These are phyloP conservation scores for Phoma herbarum DNA, from an alignment of 2,329 filamentous ascomycete species.

Conservation along the genomic window DNA sequence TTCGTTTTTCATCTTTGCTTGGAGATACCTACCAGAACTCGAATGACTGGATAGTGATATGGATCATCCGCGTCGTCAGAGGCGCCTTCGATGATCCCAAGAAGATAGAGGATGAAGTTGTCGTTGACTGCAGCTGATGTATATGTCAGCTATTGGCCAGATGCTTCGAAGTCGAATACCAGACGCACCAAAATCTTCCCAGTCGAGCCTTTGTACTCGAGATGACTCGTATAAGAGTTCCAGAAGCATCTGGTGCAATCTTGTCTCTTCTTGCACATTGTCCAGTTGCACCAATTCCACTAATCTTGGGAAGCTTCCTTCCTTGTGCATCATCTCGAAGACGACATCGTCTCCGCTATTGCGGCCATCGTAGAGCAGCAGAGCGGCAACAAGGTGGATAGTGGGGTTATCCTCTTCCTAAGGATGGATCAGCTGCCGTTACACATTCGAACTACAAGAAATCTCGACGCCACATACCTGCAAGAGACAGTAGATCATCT, in stretches of 20 bases:
- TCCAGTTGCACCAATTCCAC: conserved; percentile 79
- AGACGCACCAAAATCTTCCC: conserved; percentile 76
- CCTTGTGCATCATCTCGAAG: conserved; percentile 86
- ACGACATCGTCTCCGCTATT: conserved; percentile 76
- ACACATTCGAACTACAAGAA: not conserved
- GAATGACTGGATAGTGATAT: conserved; percentile 94
- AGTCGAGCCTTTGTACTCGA: conserved; percentile 81
- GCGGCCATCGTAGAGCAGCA: conserved; percentile 87
- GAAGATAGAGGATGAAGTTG: conserved; percentile 81
- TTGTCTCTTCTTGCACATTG: conserved; percentile 68
- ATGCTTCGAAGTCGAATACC: not conserved
- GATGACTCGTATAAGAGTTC: conserved; percentile 97
- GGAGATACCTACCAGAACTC: conserved; percentile 76
- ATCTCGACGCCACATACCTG: conserved; percentile 57
- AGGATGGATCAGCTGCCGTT: conserved; percentile 24
- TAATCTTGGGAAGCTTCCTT: conserved; percentile 83
- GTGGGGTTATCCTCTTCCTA: conserved; percentile 84
- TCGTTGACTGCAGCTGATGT: conserved; percentile 69
- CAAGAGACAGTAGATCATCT: conserved; percentile 90
- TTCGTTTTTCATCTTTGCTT: not conserved
- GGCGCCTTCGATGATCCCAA: conserved; percentile 85
- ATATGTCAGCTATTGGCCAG: conserved; percentile 20
- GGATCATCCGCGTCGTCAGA: conserved; percentile 90
- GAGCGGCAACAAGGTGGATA: conserved; percentile 83
- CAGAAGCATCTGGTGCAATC: conserved; percentile 81